Conservation (phyloP, 2,329 filamentous ascomycete species). For the Harringtonia aguacate region DNA sequence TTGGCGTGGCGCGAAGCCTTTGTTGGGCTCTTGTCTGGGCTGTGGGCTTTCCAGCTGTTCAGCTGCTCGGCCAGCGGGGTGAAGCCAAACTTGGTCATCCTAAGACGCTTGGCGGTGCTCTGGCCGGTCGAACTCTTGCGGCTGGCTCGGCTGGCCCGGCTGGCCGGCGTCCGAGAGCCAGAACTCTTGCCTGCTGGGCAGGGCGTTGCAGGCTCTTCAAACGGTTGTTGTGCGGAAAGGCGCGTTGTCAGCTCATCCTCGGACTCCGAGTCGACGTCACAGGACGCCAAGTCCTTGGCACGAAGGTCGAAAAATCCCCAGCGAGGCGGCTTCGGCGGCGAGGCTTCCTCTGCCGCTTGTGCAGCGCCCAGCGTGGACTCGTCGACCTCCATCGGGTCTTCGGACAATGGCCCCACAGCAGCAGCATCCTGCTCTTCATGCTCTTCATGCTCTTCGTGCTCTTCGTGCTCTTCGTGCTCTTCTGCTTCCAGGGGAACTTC, state of each 20-base stretch:
- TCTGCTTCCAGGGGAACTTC: not conserved
- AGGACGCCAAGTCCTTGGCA: conserved; percentile 34
- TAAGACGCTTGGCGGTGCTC: conserved; percentile 18
- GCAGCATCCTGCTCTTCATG: not conserved
- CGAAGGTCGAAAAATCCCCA: conserved; percentile 31
- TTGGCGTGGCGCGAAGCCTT: not conserved
- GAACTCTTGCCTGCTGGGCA: conserved; percentile 18
- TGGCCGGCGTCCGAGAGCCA: conserved; percentile 10
- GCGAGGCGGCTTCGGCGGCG: conserved; percentile 16
- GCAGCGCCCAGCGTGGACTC: conserved; percentile 15
- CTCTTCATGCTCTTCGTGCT: not conserved
- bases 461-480: not conserved
- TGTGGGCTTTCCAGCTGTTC: conserved; percentile 51
- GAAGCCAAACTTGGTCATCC: conserved; percentile 35
- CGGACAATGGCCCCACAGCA: not conserved
- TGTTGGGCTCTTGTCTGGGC: conserved; percentile 32
- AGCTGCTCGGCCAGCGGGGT: conserved; percentile 54
- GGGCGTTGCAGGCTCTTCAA: conserved; percentile 30
- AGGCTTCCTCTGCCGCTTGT: conserved; percentile 2
- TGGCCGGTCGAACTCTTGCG: conserved; percentile 15
- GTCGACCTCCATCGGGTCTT: conserved; percentile 16
- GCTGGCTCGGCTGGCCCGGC: not conserved
- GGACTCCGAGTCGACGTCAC: conserved; percentile 43
- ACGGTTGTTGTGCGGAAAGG: conserved; percentile 9
- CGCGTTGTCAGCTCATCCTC: conserved; percentile 38